These are phyloP conservation scores for Plasmodium berghei DNA, from an alignment of 169 alveolate species.

Conservation along the genomic window DNA sequence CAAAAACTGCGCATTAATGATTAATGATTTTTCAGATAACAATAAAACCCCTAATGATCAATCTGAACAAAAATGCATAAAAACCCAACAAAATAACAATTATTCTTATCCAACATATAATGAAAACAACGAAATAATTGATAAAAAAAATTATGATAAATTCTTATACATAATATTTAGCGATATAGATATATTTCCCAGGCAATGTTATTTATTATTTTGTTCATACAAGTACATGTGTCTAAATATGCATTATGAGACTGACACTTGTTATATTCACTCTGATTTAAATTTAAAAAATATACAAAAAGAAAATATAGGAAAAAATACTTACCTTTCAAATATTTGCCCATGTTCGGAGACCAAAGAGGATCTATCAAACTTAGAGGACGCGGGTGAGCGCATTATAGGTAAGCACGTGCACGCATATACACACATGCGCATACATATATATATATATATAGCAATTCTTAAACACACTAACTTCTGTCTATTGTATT, in stretches of 20 bases:
- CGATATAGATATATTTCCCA: slow-evolving; percentile 86
- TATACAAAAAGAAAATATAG: slow-evolving; percentile 48
- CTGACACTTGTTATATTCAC: slow-evolving; percentile 24
- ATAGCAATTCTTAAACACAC: not conserved
- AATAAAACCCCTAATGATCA: not conserved
- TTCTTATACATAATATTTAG: slow-evolving; percentile 85
- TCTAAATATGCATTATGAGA: slow-evolving; percentile 86
- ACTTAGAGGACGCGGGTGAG: slow-evolving; percentile 34
- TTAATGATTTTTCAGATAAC: not conserved
- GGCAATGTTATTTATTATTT: slow-evolving; percentile 86
- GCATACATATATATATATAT: not conserved
- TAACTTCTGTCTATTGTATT: not conserved
- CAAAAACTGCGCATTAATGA: slow-evolving; percentile 28
- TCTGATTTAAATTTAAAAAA: slow-evolving; percentile 46
- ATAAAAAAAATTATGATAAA: slow-evolving; percentile 44
- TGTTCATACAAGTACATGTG: slow-evolving; percentile 87
- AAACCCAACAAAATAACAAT: not conserved
- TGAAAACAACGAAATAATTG: slow-evolving; percentile 11
- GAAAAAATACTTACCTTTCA: slow-evolving; percentile 47
- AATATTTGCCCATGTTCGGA: slow-evolving; percentile 45
- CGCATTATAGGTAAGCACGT: slow-evolving; percentile 54
- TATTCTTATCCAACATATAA: not conserved
- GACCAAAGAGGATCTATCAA: not conserved
- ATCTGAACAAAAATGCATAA: not conserved
- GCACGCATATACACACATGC: no score